Conservation (phyloP, 1,139 yeast genomes). For the Taiozyma sp. region DNA sequence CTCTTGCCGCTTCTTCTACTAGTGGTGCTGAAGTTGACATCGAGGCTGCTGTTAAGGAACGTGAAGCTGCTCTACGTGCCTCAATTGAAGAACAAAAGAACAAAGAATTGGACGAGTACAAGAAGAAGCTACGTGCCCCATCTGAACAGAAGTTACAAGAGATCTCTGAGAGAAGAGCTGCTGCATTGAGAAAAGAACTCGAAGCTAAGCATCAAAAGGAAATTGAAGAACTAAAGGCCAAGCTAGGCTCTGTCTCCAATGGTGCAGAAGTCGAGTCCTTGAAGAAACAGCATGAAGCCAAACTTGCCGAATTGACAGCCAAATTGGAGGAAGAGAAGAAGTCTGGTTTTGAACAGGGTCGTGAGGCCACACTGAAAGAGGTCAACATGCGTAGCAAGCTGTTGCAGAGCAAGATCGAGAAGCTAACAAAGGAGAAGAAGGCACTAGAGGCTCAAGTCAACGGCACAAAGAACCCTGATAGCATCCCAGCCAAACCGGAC, state of each 20-base stretch:
- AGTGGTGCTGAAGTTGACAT: not conserved
- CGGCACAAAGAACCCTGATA: conserved; percentile 2
- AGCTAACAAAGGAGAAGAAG: conserved; percentile 28
- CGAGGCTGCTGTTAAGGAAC: conserved; percentile 16
- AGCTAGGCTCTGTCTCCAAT: conserved; percentile 8
- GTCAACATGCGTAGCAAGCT: conserved; percentile 30
- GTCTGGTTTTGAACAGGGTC: conserved; percentile 33
- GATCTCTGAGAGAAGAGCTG: conserved; percentile 22
- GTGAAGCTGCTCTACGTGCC: conserved; percentile 20
- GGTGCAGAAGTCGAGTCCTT: conserved; percentile 4
- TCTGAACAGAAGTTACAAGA: conserved; percentile 22
- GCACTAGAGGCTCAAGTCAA: conserved; percentile 23
- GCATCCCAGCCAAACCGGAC: conserved; percentile 8
- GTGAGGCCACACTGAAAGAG: conserved; percentile 31
- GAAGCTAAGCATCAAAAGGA: conserved; percentile 22
- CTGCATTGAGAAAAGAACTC: conserved; percentile 18
- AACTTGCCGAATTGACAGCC: conserved; percentile 9
- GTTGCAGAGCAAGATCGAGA: conserved; percentile 28
- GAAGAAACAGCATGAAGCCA: conserved; percentile 19
- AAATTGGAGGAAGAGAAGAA: conserved; percentile 30
- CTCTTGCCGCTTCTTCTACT: not conserved
- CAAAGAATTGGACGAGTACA: conserved; percentile 27
- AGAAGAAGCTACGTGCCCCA: conserved; percentile 24
- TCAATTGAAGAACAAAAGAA: conserved; percentile 25
- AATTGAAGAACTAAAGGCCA: conserved; percentile 11